These are phyloP conservation scores for Durio zibethinus DNA, from an alignment of 345 rosid species.

Conservation along the genomic window DNA sequence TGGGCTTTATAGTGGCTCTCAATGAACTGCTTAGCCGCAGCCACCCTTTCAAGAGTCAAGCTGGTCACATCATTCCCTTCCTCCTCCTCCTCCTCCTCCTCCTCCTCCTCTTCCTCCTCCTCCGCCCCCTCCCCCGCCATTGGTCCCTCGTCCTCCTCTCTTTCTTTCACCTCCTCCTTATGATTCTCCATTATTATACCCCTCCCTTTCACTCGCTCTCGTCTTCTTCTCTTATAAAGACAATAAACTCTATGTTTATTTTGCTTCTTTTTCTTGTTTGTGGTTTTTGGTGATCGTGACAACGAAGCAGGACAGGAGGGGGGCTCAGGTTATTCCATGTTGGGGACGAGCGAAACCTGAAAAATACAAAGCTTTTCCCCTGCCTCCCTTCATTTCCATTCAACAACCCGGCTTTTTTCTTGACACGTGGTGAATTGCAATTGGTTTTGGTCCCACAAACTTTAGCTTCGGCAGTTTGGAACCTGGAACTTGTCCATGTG, in stretches of 20 bases:
- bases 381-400: background rate
- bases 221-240: background rate
- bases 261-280: background rate
- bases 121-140: constrained; percentile 16
- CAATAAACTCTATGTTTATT: too few species aligned
- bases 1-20: constrained; percentile 87
- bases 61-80: constrained; percentile 48
- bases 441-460: constrained; percentile 7
- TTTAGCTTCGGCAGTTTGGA: background rate
- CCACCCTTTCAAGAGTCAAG: constrained; percentile 78
- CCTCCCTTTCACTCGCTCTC: constrained; percentile 23
- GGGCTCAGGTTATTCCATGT: constrained; percentile 13
- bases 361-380: background rate
- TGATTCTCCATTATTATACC: constrained; percentile 12
- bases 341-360: background rate
- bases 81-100: constrained; percentile 32
- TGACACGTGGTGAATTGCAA: constrained; percentile 15
- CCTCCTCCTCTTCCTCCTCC: constrained; percentile 32
- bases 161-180: background rate
- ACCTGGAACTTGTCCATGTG: constrained; percentile 7
- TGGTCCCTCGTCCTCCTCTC: constrained; percentile 9
- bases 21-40: constrained; percentile 89
- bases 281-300: constrained; percentile 28
- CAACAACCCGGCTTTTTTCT: background rate
- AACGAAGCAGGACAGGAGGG: constrained; percentile 20